phyloP scores from a whole-genome alignment of 495 filamentous ascomycete genomes.

The Neohortaea acidophila region DNA sequence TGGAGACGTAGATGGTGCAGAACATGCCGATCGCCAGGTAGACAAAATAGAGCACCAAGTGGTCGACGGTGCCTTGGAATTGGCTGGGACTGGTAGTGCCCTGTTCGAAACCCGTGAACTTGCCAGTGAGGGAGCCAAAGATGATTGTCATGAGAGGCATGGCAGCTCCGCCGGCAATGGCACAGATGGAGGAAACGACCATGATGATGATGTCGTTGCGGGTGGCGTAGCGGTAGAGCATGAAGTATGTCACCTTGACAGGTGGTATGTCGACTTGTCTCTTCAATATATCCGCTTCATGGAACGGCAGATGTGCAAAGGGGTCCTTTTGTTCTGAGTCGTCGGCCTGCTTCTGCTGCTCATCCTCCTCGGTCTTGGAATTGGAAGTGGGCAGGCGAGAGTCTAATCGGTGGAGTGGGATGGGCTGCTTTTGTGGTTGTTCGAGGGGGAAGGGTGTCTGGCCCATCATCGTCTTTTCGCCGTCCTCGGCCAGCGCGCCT shows the following conservation, averaged over 20 bases:
- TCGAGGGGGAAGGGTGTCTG: conserved; percentile 19
- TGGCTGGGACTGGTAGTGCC: conserved; percentile 31
- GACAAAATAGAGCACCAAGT: conserved; percentile 71
- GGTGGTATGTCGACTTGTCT: conserved; percentile 55
- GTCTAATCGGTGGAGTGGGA: conserved; percentile 33
- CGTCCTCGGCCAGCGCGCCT: no score
- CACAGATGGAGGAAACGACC: conserved; percentile 43
- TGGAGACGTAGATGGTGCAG: conserved; percentile 61
- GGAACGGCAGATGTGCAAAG: conserved; percentile 39
- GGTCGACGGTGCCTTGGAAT: conserved; percentile 46
- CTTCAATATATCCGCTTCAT: conserved; percentile 53
- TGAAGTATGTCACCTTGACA: conserved; percentile 47
- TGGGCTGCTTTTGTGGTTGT: conserved; percentile 10
- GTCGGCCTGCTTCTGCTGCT: no score
- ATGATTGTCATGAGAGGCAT: conserved; percentile 74
- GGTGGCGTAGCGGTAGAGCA: conserved; percentile 68
- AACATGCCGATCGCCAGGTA: conserved; percentile 85
- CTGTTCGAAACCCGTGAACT: conserved; percentile 45
- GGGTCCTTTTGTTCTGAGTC: no score
- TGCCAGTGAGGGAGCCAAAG: conserved; percentile 60
- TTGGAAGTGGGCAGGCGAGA: conserved; percentile 25
- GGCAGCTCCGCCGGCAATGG: conserved; percentile 66
- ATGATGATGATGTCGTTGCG: conserved; percentile 61
- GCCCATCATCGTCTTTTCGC: conserved; percentile 16
- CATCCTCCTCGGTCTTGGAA: conserved; percentile 24